A percentile compares a stretch with the other conserved stretches of the same genome.
These are phyloP conservation scores for Sporothrix phasma DNA, from an alignment of 2,329 filamentous ascomycete species.

Conservation along the genomic window DNA sequence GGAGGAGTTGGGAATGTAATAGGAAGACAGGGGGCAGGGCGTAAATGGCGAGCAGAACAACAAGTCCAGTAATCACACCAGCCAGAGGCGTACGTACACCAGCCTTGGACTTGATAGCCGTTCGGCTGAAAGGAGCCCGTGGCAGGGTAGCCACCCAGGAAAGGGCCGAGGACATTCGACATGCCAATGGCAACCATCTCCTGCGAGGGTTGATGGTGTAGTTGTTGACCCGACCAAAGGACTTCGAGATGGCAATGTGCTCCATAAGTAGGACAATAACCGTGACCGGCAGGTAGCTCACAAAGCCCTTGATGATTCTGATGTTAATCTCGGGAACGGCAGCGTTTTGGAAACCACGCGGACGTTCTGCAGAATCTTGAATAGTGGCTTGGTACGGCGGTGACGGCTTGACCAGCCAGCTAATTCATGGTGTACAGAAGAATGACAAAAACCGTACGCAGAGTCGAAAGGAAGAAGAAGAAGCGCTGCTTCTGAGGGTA, in stretches of 20 bases:
- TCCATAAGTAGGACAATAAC: slow-evolving; percentile 93
- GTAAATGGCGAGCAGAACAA: slow-evolving; percentile 70
- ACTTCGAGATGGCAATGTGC: slow-evolving; percentile 96
- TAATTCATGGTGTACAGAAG: slow-evolving; percentile 85
- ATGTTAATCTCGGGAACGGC: slow-evolving; percentile 59
- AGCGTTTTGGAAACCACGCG: slow-evolving; percentile 76
- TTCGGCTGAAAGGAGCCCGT: slow-evolving; percentile 65
- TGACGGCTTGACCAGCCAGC: slow-evolving; percentile 73
- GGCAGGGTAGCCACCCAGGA: slow-evolving; percentile 83
- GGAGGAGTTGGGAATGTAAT: slow-evolving; percentile 64
- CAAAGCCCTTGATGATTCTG: slow-evolving; percentile 58
- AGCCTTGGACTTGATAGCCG: slow-evolving; percentile 76
- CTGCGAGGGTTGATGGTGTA: slow-evolving; percentile 96
- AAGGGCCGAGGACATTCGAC: slow-evolving; percentile 81
- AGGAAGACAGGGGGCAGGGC: slow-evolving; percentile 68
- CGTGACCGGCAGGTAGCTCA: slow-evolving; percentile 65
- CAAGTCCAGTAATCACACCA: slow-evolving; percentile 65
- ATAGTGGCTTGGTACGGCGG: slow-evolving; percentile 49
- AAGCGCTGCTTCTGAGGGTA: slow-evolving; percentile 59
- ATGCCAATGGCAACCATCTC: slow-evolving; percentile 93
- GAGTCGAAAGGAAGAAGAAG: slow-evolving; percentile 83
- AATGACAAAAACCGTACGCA: slow-evolving; percentile 86
- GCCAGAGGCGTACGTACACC: slow-evolving; percentile 71
- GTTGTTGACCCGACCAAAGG: slow-evolving; percentile 94
- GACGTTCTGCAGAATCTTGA: slow-evolving; percentile 70